A percentile compares a stretch with the other conserved stretches of the same genome.
These are phyloP conservation scores for Cocos nucifera DNA, from an alignment of 176 grass and related monocot species.

Conservation along the genomic window DNA sequence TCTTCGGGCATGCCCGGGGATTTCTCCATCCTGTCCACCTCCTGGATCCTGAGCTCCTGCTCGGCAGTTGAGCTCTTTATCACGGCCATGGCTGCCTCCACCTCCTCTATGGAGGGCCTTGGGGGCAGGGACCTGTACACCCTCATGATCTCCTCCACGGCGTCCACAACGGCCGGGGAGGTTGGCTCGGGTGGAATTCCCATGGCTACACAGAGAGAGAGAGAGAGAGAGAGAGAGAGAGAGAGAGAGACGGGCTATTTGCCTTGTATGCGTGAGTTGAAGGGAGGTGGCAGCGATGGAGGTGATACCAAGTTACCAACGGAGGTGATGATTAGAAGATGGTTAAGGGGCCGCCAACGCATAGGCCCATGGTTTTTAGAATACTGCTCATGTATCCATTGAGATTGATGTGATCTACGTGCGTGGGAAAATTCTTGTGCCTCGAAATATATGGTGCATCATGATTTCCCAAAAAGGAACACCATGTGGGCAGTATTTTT, in stretches of 20 bases:
- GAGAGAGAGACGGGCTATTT: not conserved
- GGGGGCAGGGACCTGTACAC: conserved; percentile 58
- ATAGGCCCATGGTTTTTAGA: too few relatives aligned
- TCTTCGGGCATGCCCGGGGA: conserved; percentile 33
- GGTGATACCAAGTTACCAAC: too few relatives aligned
- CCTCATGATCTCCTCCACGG: conserved; percentile 62
- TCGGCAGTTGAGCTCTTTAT: conserved; percentile 45
- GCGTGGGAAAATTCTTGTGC: too few relatives aligned
- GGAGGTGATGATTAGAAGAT: too few relatives aligned
- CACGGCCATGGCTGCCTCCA: conserved; percentile 67
- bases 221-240: not conserved
- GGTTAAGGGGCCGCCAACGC: too few relatives aligned
- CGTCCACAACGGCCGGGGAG: conserved; percentile 18
- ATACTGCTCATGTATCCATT: too few relatives aligned
- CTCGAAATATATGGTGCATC: too few relatives aligned
- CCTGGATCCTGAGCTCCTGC: conserved; percentile 47
- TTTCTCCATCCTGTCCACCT: conserved; percentile 31
- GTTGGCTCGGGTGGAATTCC: conserved; percentile 16
- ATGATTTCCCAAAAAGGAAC: too few relatives aligned
- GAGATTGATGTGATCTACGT: too few relatives aligned
- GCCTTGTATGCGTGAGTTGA: too few relatives aligned
- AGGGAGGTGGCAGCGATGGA: too few relatives aligned
- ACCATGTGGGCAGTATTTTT: too few relatives aligned
- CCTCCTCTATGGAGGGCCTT: conserved; percentile 62
- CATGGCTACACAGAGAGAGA: conserved; percentile 1